phyloP scores from a whole-genome alignment of 768 basidiomycete species.

The Basidioascus undulatus region DNA sequence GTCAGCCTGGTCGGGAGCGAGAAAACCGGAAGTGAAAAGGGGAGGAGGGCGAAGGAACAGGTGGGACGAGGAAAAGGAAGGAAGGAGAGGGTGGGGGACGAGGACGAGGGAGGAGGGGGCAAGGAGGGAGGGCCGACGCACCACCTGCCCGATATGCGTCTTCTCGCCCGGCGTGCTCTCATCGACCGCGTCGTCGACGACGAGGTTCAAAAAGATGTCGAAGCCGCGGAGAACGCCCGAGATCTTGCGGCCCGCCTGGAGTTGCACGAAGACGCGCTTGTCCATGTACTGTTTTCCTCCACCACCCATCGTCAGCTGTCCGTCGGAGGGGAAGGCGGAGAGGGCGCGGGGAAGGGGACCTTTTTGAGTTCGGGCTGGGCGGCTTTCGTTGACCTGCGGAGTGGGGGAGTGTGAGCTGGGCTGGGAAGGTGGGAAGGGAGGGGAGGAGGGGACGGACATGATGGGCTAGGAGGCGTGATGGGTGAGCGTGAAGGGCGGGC shows the following conservation, averaged over 20 bases:
- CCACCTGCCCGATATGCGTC: conserved; percentile 30
- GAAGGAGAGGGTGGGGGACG: background rate
- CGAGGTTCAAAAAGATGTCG: conserved; percentile 94
- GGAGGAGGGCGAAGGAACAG: background rate
- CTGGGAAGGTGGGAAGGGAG: too few relatives aligned
- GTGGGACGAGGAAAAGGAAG: background rate
- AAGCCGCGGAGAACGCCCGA: conserved; percentile 87
- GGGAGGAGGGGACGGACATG: too few relatives aligned
- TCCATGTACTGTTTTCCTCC: conserved; percentile 84
- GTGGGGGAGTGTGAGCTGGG: too few relatives aligned
- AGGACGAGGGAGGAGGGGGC: background rate
- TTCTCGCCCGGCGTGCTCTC: conserved; percentile 76
- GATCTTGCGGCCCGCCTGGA: conserved; percentile 68
- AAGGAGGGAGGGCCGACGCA: background rate
- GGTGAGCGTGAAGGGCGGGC: too few relatives aligned
- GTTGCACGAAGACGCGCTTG: conserved; percentile 79
- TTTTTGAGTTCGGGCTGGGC: conserved; percentile 96
- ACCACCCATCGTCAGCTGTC: conserved; percentile 1
- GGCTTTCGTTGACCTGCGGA: too few relatives aligned
- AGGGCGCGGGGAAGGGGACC: conserved; percentile 23
- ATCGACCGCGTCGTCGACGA: conserved; percentile 84
- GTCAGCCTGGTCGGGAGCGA: conserved; percentile 3
- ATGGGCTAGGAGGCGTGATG: too few relatives aligned
- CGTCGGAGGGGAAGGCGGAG: background rate
- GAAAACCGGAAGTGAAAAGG: conserved; percentile 2